Conservation (phyloP, 192 early-diverging fungal genomes). For the Entophlyctis luteolus region DNA sequence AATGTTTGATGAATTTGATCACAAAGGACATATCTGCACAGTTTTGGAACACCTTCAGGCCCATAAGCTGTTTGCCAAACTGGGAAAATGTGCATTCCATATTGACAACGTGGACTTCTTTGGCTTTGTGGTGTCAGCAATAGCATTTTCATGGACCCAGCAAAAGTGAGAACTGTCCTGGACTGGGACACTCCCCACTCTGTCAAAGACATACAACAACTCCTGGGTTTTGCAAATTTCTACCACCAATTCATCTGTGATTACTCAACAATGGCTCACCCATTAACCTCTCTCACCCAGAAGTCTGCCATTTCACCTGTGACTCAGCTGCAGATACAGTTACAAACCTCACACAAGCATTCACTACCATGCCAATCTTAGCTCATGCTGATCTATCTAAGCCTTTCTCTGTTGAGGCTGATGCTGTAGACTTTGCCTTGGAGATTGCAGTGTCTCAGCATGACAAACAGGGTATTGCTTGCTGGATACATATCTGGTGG, state of each 20-base stretch:
- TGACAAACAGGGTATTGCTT: too few relatives aligned
- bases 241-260: neutral
- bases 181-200: neutral
- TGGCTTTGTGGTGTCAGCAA: neutral
- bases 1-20: neutral
- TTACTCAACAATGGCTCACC: neutral
- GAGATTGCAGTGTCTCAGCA: too few relatives aligned
- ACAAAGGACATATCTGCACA: conserved; percentile 20
- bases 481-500: too few relatives aligned
- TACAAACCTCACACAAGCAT: neutral
- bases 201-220: neutral
- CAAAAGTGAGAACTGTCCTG: neutral
- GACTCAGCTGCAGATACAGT: neutral
- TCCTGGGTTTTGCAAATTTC: conserved; percentile 3
- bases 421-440: too few relatives aligned
- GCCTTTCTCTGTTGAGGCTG: too few relatives aligned
- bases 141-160: neutral
- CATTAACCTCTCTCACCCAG: neutral
- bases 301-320: neutral
- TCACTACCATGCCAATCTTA: too few relatives aligned
- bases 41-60: conserved; percentile 25
- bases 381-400: too few relatives aligned
- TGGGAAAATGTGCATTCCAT: conserved; percentile 6
- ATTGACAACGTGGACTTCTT: neutral
- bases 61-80: conserved; percentile 4